Evolutionary conservation across 139 green algal species (phyloP), one percentile per base, ranked within the genome.

Genomic region (Chara braunii): DNA sequence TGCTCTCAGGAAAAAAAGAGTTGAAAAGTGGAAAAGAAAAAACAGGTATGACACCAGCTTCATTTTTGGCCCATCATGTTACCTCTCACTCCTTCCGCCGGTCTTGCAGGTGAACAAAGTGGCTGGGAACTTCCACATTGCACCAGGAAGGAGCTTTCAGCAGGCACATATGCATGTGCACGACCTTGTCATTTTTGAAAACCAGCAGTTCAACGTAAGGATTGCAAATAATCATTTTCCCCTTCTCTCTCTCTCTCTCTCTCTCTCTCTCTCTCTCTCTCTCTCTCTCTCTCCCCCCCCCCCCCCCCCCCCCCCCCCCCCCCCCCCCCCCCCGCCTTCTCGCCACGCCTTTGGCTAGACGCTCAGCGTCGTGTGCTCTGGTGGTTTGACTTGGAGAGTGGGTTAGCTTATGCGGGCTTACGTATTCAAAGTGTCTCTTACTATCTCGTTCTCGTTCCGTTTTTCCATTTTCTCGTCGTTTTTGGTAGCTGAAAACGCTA

Each of bases 81-180:
- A n/a, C n/a, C n/a, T n/a, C n/a, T n/a, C n/a, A n/a, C n/a, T n/a
- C n/a, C n/a, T 2, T 18, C 42, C n/a, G 7, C 9, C 37, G 22
- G 3, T 1, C 56, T 37, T 64, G 45, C 78, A 86, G 77, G 81
- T 87, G 28, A 87, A 87, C 73, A 87, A 87, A 59, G 82, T 87
- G 5, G 87, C 88, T 1, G 92, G 92, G 64, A 98, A 98, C 78
- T 94, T 98, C 78, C 92, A 98, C 75, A 88, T 98, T 68, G 86
- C 88, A 18, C 86, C 93, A 1, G 93, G 93, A 14, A 85, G 86
- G 59, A 92, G 85, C 2, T 97, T 91, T 64, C 85, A 95, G 78
- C 80, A 88, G 35, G 87, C 85, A 22, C 64, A 54, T 60, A 88
- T 95, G 82, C 91, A 97, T 68, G 80, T 95, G 29, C 92, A 97